A percentile compares a stretch with the other conserved stretches of the same genome.
These are phyloP conservation scores for Fusarium mexicanum DNA, from an alignment of 2,329 filamentous ascomycete genomes.

Conservation along the genomic window DNA sequence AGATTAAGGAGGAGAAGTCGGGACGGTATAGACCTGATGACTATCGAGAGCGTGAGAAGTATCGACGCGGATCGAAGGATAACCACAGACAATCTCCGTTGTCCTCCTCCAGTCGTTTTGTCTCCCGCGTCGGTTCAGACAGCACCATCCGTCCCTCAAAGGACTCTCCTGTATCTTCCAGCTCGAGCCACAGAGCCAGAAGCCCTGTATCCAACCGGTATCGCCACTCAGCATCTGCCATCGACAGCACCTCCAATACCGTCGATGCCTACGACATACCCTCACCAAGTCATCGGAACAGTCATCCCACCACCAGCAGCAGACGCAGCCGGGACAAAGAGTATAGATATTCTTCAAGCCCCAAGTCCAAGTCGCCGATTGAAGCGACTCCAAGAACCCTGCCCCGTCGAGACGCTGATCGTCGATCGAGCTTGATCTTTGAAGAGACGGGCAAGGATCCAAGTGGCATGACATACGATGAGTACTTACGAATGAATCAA, in stretches of 20 bases:
- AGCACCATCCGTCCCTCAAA: slow-evolving; percentile 23
- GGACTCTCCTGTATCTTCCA: slow-evolving; percentile 19
- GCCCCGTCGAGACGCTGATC: slow-evolving; percentile 19
- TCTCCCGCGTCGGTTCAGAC: slow-evolving; percentile 31
- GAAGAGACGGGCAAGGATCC: slow-evolving; percentile 26
- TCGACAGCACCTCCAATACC: slow-evolving; percentile 17
- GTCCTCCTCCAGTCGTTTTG: slow-evolving; percentile 22
- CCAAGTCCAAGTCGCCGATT: slow-evolving; percentile 19
- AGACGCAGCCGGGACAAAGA: slow-evolving; percentile 41
- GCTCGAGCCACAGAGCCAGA: slow-evolving; percentile 21
- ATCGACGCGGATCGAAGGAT: slow-evolving; percentile 32
- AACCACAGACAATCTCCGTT: slow-evolving; percentile 22
- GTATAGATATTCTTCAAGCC: slow-evolving; percentile 43
- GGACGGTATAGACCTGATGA: slow-evolving; percentile 33
- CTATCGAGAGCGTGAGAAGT: slow-evolving; percentile 25
- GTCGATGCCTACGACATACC: slow-evolving; percentile 25
- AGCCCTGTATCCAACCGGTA: slow-evolving; percentile 37
- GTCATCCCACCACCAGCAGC: slow-evolving; percentile 13
- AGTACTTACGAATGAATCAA: slow-evolving; percentile 33
- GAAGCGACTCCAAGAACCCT: slow-evolving; percentile 33
- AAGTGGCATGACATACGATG: slow-evolving; percentile 36
- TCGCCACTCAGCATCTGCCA: slow-evolving; percentile 26
- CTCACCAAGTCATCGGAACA: slow-evolving; percentile 11
- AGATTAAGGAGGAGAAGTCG: slow-evolving; percentile 27
- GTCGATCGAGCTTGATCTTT: slow-evolving; percentile 30